A percentile compares a stretch with the other conserved stretches of the same genome.
These are phyloP conservation scores for Epichloe festucae DNA, from an alignment of 2,329 filamentous ascomycete genomes.

Conservation along the genomic window DNA sequence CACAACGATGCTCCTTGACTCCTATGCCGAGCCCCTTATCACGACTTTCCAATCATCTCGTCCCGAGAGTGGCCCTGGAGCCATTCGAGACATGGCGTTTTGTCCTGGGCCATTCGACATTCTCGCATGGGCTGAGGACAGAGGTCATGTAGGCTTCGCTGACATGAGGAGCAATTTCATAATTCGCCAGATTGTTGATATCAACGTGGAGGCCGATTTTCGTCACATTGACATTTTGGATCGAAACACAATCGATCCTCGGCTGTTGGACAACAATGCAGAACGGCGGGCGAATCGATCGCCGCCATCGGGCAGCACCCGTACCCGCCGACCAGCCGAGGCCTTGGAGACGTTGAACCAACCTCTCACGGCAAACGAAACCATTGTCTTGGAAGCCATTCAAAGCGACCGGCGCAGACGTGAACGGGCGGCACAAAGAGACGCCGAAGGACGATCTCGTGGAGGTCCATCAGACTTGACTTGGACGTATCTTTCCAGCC, in stretches of 20 bases:
- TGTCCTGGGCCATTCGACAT: conserved; percentile 83
- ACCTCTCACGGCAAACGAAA: conserved; percentile 41
- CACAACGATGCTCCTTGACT: conserved; percentile 31
- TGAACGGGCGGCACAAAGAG: conserved; percentile 25
- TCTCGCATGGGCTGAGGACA: conserved; percentile 86
- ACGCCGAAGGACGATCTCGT: conserved; percentile 13
- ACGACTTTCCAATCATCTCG: conserved; percentile 68
- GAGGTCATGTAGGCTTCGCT: conserved; percentile 59
- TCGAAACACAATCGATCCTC: conserved; percentile 38
- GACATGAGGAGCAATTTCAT: conserved; percentile 57
- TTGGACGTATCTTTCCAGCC: conserved; percentile 10
- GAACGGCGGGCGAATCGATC: conserved; percentile 22
- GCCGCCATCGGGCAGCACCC: conserved; percentile 2
- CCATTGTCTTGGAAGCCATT: conserved; percentile 42
- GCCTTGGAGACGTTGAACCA: conserved; percentile 32
- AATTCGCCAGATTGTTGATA: conserved; percentile 53
- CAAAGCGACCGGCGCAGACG: conserved; percentile 39
- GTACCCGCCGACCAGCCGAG: conserved; percentile 13
- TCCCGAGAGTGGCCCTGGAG: conserved; percentile 56
- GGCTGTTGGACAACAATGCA: conserved; percentile 34
- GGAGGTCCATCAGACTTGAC: conserved; percentile 8
- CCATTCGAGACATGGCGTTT: conserved; percentile 84
- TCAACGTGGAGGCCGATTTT: conserved; percentile 46
- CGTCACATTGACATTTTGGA: conserved; percentile 45
- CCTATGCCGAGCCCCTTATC: conserved; percentile 47